Evolutionary conservation across 371 early-diverging fungal genomes (phyloP).

Genomic region (Entomophthora muscae): DNA sequence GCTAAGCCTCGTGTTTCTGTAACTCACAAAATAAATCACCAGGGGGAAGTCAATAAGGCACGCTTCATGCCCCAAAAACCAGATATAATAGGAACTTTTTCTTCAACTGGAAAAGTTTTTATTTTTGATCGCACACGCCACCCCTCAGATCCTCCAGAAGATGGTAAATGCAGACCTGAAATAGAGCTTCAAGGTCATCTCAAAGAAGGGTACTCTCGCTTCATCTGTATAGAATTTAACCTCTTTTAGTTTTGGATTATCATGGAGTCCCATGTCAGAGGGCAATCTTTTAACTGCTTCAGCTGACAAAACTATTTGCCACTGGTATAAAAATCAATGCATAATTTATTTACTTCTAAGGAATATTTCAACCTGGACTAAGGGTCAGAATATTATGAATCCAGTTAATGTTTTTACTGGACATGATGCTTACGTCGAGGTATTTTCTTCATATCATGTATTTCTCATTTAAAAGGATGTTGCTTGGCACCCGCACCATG

Average conservation of each 20-base stretch:
- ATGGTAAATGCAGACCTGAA: slow-evolving; percentile 69
- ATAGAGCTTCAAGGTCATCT: slow-evolving; percentile 75
- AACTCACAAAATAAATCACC: slow-evolving; percentile 76
- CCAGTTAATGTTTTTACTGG: slow-evolving; percentile 56
- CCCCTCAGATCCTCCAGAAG: slow-evolving; percentile 47
- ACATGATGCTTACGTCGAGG: slow-evolving; percentile 84
- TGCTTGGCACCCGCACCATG: slow-evolving; percentile 70
- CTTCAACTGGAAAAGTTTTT: slow-evolving; percentile 73
- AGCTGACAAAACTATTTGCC: slow-evolving; percentile 73
- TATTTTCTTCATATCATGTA: slow-evolving; percentile 10
- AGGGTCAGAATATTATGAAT: slow-evolving; percentile 47
- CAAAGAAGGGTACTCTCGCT: slow-evolving; percentile 75
- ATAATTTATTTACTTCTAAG: slow-evolving; percentile 13
- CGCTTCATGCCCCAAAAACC: slow-evolving; percentile 87
- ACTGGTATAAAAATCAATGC: slow-evolving; percentile 31
- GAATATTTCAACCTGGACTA: slow-evolving; percentile 51
- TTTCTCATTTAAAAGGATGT: slow-evolving; percentile 46
- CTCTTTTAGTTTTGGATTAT: slow-evolving; percentile 38
- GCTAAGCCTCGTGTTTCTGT: slow-evolving; percentile 69
- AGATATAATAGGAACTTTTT: slow-evolving; percentile 88
- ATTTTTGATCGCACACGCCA: slow-evolving; percentile 96
- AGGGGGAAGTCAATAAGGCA: slow-evolving; percentile 90
- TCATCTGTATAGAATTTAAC: neutral
- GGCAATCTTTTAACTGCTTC: slow-evolving; percentile 65
- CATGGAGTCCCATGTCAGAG: slow-evolving; percentile 46